Base-by-base conservation (phyloP, 306 rosid species). In the Cucumis cinereus region DNA sequence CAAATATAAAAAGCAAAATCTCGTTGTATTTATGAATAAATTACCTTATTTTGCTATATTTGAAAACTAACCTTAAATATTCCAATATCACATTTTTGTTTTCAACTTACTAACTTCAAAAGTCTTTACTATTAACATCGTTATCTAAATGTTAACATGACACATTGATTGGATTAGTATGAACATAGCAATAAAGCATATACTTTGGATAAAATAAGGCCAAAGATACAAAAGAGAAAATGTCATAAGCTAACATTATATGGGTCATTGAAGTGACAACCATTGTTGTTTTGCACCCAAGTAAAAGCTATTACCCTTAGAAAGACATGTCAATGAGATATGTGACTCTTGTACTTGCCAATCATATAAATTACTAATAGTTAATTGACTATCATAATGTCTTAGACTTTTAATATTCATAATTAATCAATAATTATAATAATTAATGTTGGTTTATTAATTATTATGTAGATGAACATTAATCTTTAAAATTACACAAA, bases 401-500 rank as follows among this genome's bases (percentile, higher is more conserved):
- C 45, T 62, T 17, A 62, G 69, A 17, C 45, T 62, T 66, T 38
- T 38, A 35, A 40, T 60, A 60, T 40, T 40, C 52, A 66, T 66
- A 66, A 66, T 66, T 47, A 66, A 38, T 66, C 73, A 66, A 66
- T 66, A 36, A 40, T 66, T 66, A 40, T 66, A 66, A 36, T 19
- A 38, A 4, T 19, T 19, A 38, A 4, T 19, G 9, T 38, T 66
- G 72, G 30, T 40, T 30, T 30, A 10, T 4, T 38, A 63, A 35
- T 63, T 28, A 60, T 60, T 60, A 14, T 5, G 40, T 14, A 60
- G 40, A 60, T 1, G 40, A 59, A 59, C 33, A 60, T 28, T 15
- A 60, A 13, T 60, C n/a, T 15, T 26, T 20, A 26, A 60, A 60
- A 14, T 40, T 38, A 66, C 9, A 10, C 28, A 19, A 66, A 66